Base-by-base conservation (phyloP, 2,329 filamentous ascomycete genomes). In the Phaeosphaeria sp. region DNA sequence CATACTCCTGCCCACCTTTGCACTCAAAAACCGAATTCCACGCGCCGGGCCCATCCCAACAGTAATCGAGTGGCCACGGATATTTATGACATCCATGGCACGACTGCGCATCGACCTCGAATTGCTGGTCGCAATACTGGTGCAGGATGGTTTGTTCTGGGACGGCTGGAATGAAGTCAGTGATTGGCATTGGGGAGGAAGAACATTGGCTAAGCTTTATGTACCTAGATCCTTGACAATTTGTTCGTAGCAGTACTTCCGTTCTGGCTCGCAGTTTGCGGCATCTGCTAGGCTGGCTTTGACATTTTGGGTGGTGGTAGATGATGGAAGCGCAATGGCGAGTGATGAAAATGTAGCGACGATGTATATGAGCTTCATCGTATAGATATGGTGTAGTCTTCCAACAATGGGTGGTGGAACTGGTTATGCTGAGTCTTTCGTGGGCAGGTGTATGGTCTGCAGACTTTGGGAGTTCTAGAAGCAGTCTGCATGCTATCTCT, bases 21-120 rank as follows among this genome's bases (percentile, higher is more conserved):
- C 65, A 69, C 18, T 50, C 45, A 36, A 68, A 68, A 2, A 59
- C 56, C n/a, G 65, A 66, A 3, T 50, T 55, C 60, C 56, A 57
- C 7, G 57, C 65, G 0, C 57, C 57, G 5, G 53, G 56, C 5
- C 56, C 64, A 17, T 55, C 62, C n/a, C 53, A 57, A 49, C 65
- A 69, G 2, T 52, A 27, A 5, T 56, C 46, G 20, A 64, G 39
- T 6, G 61, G 53, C 44, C 51, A 58, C 15, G 57, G 56, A 7
- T 36, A 24, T 17, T 57, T 55, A 40, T 62, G 64, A 55, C 64
- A 67, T 25, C 50, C 58, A 21, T 61, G 60, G 49, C 66, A 68
- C 9, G 61, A 65, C 2, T 56, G 51, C 15, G 61, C 63, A 24
- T 68, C 65, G n/a, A 25, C n/a, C 18, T 51, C 39, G 22, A 48